Percentiles rank a stretch among this genome's conserved stretches.
Evolutionary conservation across 2,329 filamentous ascomycete species (phyloP).

Genomic region (Aspergillus pseudoglaucus): DNA sequence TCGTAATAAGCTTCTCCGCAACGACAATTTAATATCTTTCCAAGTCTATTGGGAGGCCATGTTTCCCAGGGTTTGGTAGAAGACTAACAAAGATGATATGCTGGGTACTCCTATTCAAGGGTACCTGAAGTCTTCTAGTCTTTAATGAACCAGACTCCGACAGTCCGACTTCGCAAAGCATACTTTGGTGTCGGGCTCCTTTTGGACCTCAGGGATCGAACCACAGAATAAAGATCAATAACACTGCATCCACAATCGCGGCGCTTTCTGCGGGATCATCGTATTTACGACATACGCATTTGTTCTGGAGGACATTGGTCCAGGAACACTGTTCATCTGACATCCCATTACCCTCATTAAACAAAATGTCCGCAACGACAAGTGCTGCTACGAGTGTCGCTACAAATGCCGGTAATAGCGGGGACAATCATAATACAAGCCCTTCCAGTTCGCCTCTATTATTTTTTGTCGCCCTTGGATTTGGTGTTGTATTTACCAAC

Average conservation of each 20-base stretch:
- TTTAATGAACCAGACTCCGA: background rate
- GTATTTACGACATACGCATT: no score
- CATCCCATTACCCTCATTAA: background rate
- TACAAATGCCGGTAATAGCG: slow-evolving; percentile 21
- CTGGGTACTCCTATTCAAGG: slow-evolving; percentile 4
- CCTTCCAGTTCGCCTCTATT: slow-evolving; percentile 68
- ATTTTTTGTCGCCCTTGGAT: slow-evolving; percentile 93
- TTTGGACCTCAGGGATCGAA: background rate
- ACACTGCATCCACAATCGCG: no score
- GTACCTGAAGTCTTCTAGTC: slow-evolving; percentile 2
- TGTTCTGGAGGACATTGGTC: no score
- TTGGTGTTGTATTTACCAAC: slow-evolving; percentile 98
- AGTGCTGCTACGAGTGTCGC: slow-evolving; percentile 18
- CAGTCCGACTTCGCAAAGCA: background rate
- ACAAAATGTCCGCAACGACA: slow-evolving; percentile 24
- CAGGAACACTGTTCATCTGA: background rate
- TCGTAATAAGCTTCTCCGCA: background rate
- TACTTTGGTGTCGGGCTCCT: background rate
- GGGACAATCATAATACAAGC: slow-evolving; percentile 33
- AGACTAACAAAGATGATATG: slow-evolving; percentile 8
- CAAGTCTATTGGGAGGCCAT: background rate
- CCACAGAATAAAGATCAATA: background rate
- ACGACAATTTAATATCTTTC: background rate
- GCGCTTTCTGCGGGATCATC: no score
- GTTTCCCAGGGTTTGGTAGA: background rate